Percentiles rank a stretch among this genome's conserved stretches.
phyloP scores from a whole-genome alignment of 371 early-diverging fungal genomes.

The Mucor plumbeus region DNA sequence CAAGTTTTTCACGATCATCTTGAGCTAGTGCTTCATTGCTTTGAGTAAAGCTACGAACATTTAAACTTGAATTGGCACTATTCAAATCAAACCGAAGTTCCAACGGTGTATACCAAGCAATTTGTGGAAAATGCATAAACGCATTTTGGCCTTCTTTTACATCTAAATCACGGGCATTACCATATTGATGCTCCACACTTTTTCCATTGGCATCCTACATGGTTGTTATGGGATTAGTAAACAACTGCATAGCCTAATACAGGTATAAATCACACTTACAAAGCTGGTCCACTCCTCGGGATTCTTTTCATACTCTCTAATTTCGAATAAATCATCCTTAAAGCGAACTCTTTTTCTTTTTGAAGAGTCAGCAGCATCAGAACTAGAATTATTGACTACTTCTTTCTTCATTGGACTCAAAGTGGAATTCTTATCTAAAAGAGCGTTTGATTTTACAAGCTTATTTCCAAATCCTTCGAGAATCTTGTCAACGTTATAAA shows the following conservation, averaged over 20 bases:
- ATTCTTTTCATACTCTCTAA: conserved; percentile 29
- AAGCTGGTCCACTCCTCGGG: conserved; percentile 37
- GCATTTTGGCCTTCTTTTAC: background rate
- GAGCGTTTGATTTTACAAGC: no score
- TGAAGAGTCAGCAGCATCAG: background rate
- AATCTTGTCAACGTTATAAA: conserved; percentile 14
- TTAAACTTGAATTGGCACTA: conserved; percentile 7
- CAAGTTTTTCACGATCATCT: conserved; percentile 24
- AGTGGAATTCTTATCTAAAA: background rate
- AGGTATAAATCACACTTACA: conserved; percentile 20
- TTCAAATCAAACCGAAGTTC: conserved; percentile 11
- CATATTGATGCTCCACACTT: background rate
- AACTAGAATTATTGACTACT: background rate
- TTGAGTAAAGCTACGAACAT: conserved; percentile 5
- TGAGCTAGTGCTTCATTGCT: conserved; percentile 24
- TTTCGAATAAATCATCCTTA: conserved; percentile 26
- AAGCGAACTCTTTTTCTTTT: conserved; percentile 31
- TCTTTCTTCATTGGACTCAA: background rate
- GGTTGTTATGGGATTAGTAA: background rate
- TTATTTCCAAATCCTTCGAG: conserved; percentile 8
- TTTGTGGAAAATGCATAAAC: conserved; percentile 1
- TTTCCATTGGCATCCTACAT: conserved; percentile 5
- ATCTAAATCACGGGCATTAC: background rate
- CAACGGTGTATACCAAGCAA: conserved; percentile 27
- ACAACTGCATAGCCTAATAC: background rate